phyloP scores from a whole-genome alignment of 495 filamentous ascomycete genomes.

The Penicillium coprophilum region DNA sequence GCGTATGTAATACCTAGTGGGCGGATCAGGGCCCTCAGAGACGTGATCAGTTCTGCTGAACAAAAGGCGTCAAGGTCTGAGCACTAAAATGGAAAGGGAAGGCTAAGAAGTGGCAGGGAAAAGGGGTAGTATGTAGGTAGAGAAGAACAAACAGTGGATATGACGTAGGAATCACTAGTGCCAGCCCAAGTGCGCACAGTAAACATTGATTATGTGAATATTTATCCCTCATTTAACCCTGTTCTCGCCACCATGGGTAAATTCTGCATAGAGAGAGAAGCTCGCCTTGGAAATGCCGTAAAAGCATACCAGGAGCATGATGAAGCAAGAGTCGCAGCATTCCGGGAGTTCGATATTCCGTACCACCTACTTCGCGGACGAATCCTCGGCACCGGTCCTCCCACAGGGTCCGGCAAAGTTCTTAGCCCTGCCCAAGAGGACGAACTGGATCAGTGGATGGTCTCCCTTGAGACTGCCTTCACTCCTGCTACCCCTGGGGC shows the following conservation, averaged over 20 bases:
- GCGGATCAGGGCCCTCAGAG: no score
- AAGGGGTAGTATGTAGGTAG: no score
- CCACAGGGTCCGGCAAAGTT: no score
- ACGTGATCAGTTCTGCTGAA: no score
- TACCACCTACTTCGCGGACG: background rate
- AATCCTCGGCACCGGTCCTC: background rate
- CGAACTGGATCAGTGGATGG: background rate
- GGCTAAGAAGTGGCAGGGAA: no score
- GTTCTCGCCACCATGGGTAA: background rate
- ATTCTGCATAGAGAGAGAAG: background rate
- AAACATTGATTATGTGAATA: no score
- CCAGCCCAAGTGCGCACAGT: no score
- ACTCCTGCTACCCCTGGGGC: background rate
- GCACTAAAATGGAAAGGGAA: no score
- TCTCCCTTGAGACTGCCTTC: background rate
- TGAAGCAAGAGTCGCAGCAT: background rate
- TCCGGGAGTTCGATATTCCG: background rate
- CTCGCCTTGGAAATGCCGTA: background rate
- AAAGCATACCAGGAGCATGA: background rate
- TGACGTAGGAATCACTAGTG: no score
- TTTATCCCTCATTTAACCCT: background rate
- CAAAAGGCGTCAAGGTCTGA: no score
- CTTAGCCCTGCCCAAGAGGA: background rate
- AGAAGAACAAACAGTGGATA: no score
- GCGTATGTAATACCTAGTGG: no score